Percentiles rank a stretch among this genome's conserved stretches.
phyloP scores from a whole-genome alignment of 2,329 filamentous ascomycete genomes.

The Calonectria pauciramosa region DNA sequence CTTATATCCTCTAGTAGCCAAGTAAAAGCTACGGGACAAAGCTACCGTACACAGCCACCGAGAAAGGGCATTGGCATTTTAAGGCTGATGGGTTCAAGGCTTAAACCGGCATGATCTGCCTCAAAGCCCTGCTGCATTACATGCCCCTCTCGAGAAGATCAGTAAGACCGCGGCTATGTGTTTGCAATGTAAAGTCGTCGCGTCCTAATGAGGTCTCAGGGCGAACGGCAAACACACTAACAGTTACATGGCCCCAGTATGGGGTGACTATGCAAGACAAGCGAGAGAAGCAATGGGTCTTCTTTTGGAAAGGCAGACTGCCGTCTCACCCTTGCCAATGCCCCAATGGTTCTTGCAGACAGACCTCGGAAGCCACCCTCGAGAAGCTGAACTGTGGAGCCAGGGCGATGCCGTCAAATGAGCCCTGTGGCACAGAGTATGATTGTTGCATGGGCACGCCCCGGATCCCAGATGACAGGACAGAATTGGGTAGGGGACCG shows the following conservation, averaged over 20 bases:
- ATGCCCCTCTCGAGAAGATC: constrained; percentile 6
- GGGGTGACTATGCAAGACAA: neutral
- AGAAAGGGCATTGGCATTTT: neutral
- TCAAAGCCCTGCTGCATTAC: constrained; percentile 15
- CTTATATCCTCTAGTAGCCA: neutral
- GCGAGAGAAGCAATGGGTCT: constrained; percentile 15
- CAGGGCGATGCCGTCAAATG: constrained; percentile 23
- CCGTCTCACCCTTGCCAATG: constrained; percentile 17
- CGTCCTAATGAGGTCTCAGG: constrained; percentile 26
- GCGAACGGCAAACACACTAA: constrained; percentile 8
- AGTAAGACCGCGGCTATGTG: constrained; percentile 16
- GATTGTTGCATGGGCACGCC: constrained; percentile 11
- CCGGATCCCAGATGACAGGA: constrained; percentile 10
- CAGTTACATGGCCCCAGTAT: neutral
- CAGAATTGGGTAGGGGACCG: constrained; percentile 15
- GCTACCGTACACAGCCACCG: constrained; percentile 14
- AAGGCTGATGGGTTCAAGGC: neutral
- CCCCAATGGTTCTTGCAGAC: constrained; percentile 4
- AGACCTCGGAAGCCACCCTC: constrained; percentile 8
- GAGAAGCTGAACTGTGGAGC: constrained; percentile 27
- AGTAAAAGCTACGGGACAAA: too few relatives aligned
- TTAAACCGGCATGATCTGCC: neutral
- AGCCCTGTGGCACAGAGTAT: constrained; percentile 25
- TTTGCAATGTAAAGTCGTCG: constrained; percentile 21
- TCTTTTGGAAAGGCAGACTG: constrained; percentile 27